Evolutionary conservation across 345 rosid species (phyloP).

Genomic region (Ceriops zippeliana): DNA sequence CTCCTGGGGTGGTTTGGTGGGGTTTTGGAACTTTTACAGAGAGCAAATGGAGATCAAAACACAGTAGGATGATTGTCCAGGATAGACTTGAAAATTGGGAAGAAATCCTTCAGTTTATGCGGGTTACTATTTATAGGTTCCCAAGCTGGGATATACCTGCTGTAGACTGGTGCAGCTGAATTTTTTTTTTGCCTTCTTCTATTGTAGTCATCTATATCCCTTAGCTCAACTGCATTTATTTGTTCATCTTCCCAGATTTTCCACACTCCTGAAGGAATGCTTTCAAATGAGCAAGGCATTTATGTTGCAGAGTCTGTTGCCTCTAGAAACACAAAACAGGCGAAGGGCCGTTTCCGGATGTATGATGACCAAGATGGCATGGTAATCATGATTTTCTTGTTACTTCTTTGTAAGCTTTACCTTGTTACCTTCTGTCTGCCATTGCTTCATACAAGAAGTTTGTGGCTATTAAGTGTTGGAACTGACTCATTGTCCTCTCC

Average conservation of each 20-base stretch:
- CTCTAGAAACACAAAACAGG: conserved; percentile 61
- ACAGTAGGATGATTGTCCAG: no score
- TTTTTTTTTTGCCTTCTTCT: background rate
- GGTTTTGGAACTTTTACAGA: no score
- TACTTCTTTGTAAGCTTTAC: conserved; percentile 1
- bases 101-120: no score
- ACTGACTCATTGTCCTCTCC: background rate
- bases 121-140: no score
- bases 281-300: conserved; percentile 79
- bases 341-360: conserved; percentile 53
- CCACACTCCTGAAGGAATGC: conserved; percentile 84
- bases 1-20: no score
- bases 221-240: background rate
- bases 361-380: conserved; percentile 40
- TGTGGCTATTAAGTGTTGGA: conserved; percentile 4
- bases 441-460: background rate
- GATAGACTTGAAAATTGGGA: no score
- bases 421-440: conserved; percentile 6
- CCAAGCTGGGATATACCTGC: no score
- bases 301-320: conserved; percentile 75
- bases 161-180: no score
- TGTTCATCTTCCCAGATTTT: conserved; percentile 52
- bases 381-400: conserved; percentile 21
- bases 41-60: no score
- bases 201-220: background rate